These are phyloP conservation scores for Kuraishia ogatae DNA, from an alignment of 805 yeast genomes.

Conservation along the genomic window DNA sequence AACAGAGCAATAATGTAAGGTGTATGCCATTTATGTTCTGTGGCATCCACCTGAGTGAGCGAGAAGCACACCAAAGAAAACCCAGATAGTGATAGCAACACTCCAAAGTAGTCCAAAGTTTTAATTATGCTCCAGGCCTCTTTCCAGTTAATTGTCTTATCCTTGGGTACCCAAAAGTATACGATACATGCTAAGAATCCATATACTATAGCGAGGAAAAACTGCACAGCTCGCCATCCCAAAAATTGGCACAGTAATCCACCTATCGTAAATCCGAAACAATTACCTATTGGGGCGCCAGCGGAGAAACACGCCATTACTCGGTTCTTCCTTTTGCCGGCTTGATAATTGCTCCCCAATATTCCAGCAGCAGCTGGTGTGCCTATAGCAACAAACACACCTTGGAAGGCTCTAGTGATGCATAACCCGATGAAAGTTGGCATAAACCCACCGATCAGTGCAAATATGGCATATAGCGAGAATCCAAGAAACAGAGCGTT, in stretches of 20 bases:
- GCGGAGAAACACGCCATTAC: constrained; percentile 27
- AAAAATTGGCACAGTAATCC: constrained; percentile 27
- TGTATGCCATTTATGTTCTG: constrained; percentile 33
- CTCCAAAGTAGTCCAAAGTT: constrained; percentile 31
- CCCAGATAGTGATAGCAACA: constrained; percentile 29
- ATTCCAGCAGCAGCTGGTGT: constrained; percentile 35
- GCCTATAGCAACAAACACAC: constrained; percentile 25
- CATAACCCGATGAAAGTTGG: constrained; percentile 22
- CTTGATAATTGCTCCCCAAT: constrained; percentile 24
- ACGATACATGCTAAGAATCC: constrained; percentile 14
- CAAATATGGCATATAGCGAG: constrained; percentile 13
- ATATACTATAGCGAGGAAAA: constrained; percentile 27
- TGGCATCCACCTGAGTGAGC: constrained; percentile 32
- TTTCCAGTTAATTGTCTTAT: constrained; percentile 17
- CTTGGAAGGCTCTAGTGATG: constrained; percentile 29
- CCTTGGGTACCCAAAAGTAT: constrained; percentile 23
- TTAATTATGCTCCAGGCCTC: constrained; percentile 11
- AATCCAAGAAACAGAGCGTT: constrained; percentile 14
- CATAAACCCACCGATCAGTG: constrained; percentile 25
- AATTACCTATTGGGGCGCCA: constrained; percentile 34
- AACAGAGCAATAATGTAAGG: constrained; percentile 35
- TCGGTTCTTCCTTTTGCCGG: constrained; percentile 25
- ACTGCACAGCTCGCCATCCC: constrained; percentile 29
- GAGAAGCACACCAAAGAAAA: constrained; percentile 34
- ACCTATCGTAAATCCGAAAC: constrained; percentile 28